Conservation (phyloP, 495 filamentous ascomycete species). For the Xylaria palmicola region DNA sequence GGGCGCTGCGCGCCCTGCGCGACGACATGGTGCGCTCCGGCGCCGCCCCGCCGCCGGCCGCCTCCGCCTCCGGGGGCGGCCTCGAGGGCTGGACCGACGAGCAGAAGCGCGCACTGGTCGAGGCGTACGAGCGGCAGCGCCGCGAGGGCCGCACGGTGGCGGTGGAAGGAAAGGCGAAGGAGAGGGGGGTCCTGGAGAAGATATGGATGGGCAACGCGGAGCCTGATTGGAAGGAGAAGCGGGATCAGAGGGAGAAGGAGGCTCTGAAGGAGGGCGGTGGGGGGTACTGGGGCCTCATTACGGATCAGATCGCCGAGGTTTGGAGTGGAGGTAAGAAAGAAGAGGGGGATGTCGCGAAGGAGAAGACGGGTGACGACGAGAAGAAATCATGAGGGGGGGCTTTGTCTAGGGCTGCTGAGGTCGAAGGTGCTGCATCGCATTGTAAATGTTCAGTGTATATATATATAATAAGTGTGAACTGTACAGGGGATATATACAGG, state of each 20-base stretch:
- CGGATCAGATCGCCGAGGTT: conserved; percentile 82
- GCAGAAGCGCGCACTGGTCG: conserved; percentile 23
- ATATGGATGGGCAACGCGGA: conserved; percentile 66
- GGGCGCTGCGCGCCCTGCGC: conserved; percentile 37
- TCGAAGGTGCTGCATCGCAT: conserved; percentile 5
- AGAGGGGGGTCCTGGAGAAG: conserved; percentile 47
- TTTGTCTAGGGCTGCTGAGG: background rate
- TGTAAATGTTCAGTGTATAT: conserved; percentile 16
- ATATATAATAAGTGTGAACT: conserved; percentile 3
- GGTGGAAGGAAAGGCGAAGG: conserved; percentile 27
- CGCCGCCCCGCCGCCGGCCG: conserved; percentile 19
- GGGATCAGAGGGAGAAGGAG: conserved; percentile 68
- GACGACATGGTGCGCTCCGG: conserved; percentile 30
- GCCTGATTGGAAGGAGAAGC: conserved; percentile 69
- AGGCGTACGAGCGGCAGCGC: conserved; percentile 18
- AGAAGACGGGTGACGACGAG: conserved; percentile 29
- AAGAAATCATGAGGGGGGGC: conserved; percentile 18
- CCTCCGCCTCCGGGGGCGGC: conserved; percentile 13
- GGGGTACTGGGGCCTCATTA: conserved; percentile 78
- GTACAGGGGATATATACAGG: conserved; percentile 4
- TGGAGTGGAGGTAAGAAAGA: conserved; percentile 55
- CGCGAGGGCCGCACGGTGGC: conserved; percentile 1
- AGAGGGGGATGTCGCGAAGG: conserved; percentile 17
- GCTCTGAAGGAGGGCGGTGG: conserved; percentile 69
- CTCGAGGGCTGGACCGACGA: conserved; percentile 23